These are phyloP conservation scores for Bifiguratus adelaidae DNA, from an alignment of 192 early-diverging fungal genomes.

Conservation along the genomic window DNA sequence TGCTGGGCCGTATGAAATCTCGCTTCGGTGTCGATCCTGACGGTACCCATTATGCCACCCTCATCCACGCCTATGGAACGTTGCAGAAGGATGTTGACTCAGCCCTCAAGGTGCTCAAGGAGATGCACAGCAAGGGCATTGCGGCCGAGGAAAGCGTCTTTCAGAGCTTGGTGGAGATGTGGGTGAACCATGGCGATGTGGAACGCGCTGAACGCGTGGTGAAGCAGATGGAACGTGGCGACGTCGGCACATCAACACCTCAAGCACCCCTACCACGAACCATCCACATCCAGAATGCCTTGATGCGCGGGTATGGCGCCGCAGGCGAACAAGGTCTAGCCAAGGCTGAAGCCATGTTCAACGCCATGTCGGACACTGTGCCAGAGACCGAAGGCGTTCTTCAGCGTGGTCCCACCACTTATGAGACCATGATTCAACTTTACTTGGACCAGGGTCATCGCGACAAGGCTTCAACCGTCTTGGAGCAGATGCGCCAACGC, in stretches of 20 bases:
- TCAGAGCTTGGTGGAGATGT: conserved; percentile 41
- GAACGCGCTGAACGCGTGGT: conserved; percentile 26
- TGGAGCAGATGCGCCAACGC: conserved; percentile 18
- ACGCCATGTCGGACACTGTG: conserved; percentile 33
- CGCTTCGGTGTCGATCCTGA: conserved; percentile 21
- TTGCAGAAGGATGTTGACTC: conserved; percentile 31
- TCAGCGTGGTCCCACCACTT: conserved; percentile 44
- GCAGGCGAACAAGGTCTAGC: conserved; percentile 10
- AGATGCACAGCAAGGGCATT: conserved; percentile 21
- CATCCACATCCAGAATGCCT: conserved; percentile 48
- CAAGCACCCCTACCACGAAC: too few species aligned
- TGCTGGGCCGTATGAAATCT: conserved; percentile 27
- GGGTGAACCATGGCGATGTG: conserved; percentile 29
- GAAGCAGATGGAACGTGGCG: conserved; percentile 19
- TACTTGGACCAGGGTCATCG: conserved; percentile 30
- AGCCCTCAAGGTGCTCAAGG: conserved; percentile 26
- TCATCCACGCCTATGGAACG: conserved; percentile 44
- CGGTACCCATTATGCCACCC: conserved; percentile 36
- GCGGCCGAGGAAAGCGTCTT: conserved; percentile 33
- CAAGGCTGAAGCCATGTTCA: conserved; percentile 31
- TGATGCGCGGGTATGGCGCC: conserved; percentile 44
- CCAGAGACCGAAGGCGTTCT: conserved; percentile 11
- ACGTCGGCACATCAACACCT: conserved; percentile 25
- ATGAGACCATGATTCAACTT: conserved; percentile 43
- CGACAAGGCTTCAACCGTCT: conserved; percentile 20